Base-by-base conservation (phyloP, 2,329 filamentous ascomycete species). In the Fusarium incarnatum region DNA sequence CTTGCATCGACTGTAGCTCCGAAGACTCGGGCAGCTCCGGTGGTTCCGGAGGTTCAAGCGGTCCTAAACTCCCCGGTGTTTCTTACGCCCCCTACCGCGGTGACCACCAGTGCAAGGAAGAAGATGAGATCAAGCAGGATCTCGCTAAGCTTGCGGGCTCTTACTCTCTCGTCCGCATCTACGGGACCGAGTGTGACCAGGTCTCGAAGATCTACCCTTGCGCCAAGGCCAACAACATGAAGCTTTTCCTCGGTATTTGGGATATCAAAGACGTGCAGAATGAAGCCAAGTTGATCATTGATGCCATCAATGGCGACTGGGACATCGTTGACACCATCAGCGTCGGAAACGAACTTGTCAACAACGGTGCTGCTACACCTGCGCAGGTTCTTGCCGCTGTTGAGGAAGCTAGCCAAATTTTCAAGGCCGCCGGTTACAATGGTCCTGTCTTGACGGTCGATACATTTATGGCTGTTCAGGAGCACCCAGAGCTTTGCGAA, bases 311-410 rank as follows among this genome's bases (percentile, higher is more conserved):
- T 8, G 83, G 85, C 30, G 87, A 92, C 78, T 97, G 92, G 92
- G 83, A 82, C 50, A 77, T 83, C 16, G 86, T 97, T 67, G 85
- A 92, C 76, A 91, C 92, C 3, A 85, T 97, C 75, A 88, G 88
- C 59, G 86, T 97, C 44, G 94, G 93, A 67, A 97, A 97, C 77
- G 94, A 97, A 79, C 83, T 91, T 34, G 89, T 97, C 77, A 91
- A 93, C 79, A 86, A 84, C 54, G 88, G 88, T 42, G 78, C 83
- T 40, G 85, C 83, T 40, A 85, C 84, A 7, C 83, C 87, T 1
- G 72, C 73, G 3, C 79, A 85, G 53, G 87, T 95, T 11, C 81
- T 90, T 15, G 79, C 77, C 16, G 89, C 89, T 6, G 82, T 96
- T 41, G 79, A 80, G 4, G 78, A 82, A 45, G 90, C 89, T 18